phyloP scores from a whole-genome alignment of 495 filamentous ascomycete genomes.

The Neurospora sp. region DNA sequence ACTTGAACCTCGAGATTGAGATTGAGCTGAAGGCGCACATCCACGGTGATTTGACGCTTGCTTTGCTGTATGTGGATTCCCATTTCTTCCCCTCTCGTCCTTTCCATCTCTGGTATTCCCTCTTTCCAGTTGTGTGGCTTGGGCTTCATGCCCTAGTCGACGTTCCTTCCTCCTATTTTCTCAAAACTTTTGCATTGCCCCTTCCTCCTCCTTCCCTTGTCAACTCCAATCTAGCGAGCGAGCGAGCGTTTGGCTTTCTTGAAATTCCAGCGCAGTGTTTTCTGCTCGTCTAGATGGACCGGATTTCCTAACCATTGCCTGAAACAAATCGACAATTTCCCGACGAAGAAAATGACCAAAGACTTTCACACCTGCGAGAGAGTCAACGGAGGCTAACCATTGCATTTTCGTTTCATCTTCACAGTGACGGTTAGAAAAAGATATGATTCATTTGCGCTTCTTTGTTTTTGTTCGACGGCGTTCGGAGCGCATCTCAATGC shows the following conservation, averaged over 20 bases:
- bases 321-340: background rate
- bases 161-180: background rate
- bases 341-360: background rate
- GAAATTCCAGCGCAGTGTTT: background rate
- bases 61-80: conserved; percentile 57
- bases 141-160: background rate
- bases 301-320: background rate
- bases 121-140: background rate
- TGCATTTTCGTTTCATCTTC: background rate
- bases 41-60: conserved; percentile 79
- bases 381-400: background rate
- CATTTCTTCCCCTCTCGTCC: background rate
- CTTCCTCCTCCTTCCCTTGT: background rate
- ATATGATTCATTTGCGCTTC: background rate
- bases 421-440: background rate
- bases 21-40: conserved; percentile 87
- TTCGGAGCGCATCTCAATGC: background rate
- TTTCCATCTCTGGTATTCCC: background rate
- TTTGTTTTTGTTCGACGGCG: background rate
- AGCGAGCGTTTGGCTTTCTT: background rate
- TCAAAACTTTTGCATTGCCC: background rate
- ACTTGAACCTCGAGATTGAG: conserved; percentile 83
- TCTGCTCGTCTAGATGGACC: background rate
- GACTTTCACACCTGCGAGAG: background rate
- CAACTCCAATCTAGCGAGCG: background rate